Base-by-base conservation (phyloP, 2,329 filamentous ascomycete species). In the Aspergillus puulaauensis region DNA sequence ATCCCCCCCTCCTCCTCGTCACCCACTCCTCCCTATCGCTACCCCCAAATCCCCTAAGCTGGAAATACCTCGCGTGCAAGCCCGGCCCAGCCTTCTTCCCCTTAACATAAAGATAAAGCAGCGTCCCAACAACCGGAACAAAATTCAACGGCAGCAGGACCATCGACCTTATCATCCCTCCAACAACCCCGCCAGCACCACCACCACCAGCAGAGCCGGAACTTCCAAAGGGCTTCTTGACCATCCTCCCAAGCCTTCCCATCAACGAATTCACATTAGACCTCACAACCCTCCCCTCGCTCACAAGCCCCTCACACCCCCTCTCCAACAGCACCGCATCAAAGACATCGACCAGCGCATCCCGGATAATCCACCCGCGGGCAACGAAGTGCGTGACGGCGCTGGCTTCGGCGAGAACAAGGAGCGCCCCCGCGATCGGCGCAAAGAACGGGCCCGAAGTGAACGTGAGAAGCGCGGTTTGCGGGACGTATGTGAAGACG, bases 131-230 rank as follows among this genome's bases (percentile, higher is more conserved):
- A 0, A 97, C 83, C 0, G 93, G 93, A 52, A 98, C 92, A 71
- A 96, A 92, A 78, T 97, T 98, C 60, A 98, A 82, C 11, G 93
- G 93, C 43, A 96, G 80, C 71, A 96, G 95, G 77, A 97, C 84
- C 62, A 96, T 71, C 68, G 93, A 93, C 43, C 90, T 82, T 40
- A 96, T 77, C 45, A 96, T 75, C 7, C 88, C 86, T 8, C 19
- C 11, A 6, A 15, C 31, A 27, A 39, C 7, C 17, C 21, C 66
- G 75, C 75, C 1, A 82, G 79, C 56, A 80, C 78, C 24, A 80
- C 78, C 24, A 39, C 48, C 11, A 56, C 45, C 17, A 7, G 27
- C 27, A 31, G 27, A 31, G 3, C 37, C 19, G 19, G 19, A 21
- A 21, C 19, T 21, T 21, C 19, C 31, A 54, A 86, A 83, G 0